Conservation (phyloP, 164 flowering plant genomes). For the Pachysandra terminalis region DNA sequence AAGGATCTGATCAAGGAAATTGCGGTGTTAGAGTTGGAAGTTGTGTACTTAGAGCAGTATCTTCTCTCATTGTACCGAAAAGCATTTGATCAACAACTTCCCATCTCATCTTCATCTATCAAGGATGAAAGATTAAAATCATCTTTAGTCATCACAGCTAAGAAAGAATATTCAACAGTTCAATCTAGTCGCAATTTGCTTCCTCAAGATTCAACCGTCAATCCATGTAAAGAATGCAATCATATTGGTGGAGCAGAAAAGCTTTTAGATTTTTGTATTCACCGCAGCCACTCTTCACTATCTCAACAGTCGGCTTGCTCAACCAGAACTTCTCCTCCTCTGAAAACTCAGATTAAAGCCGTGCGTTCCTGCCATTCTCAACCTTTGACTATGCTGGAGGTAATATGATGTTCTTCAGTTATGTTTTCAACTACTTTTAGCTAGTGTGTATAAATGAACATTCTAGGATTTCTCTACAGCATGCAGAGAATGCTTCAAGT, state of each 20-base stretch:
- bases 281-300: slow-evolving; percentile 75
- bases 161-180: slow-evolving; percentile 23
- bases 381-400: slow-evolving; percentile 81
- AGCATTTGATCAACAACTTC: slow-evolving; percentile 58
- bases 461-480: slow-evolving; percentile 30
- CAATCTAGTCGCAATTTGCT: slow-evolving; percentile 18
- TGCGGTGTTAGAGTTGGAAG: slow-evolving; percentile 70
- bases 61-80: slow-evolving; percentile 77
- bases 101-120: slow-evolving; percentile 37
- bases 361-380: slow-evolving; percentile 82
- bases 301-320: slow-evolving; percentile 56
- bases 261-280: slow-evolving; percentile 47
- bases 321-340: slow-evolving; percentile 49
- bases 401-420: slow-evolving; percentile 17
- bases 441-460: background rate
- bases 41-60: slow-evolving; percentile 62
- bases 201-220: slow-evolving; percentile 15
- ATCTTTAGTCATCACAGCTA: slow-evolving; percentile 22
- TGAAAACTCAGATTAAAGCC: slow-evolving; percentile 43
- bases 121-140: slow-evolving; percentile 35
- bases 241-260: slow-evolving; percentile 27
- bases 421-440: background rate
- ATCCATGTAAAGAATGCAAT: slow-evolving; percentile 27
- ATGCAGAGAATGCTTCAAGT: slow-evolving; percentile 40
- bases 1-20: slow-evolving; percentile 75